Conservation (phyloP, 2,329 filamentous ascomycete genomes). For the Orbilia quercus region DNA sequence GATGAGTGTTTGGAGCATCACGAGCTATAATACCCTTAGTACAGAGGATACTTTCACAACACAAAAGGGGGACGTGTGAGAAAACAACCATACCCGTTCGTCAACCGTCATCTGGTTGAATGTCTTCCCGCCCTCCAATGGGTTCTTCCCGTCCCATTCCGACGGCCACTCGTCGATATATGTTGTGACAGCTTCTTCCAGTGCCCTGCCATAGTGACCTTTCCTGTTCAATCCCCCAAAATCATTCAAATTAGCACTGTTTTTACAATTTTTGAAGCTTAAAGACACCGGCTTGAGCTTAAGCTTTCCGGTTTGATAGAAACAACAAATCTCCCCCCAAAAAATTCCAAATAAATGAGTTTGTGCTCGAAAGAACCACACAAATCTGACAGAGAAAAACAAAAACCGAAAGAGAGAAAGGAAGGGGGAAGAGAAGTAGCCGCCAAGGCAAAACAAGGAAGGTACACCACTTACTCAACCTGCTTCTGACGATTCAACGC, state of each 20-base stretch:
- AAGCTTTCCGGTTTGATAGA: constrained; percentile 6
- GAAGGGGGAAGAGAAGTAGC: no score
- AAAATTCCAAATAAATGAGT: constrained; percentile 3
- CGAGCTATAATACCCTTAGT: constrained; percentile 71
- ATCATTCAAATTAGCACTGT: constrained; percentile 9
- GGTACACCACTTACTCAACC: constrained; percentile 80
- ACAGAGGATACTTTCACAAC: constrained; percentile 7
- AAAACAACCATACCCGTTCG: constrained; percentile 78
- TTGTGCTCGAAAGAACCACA: constrained; percentile 27
- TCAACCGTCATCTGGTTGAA: constrained; percentile 85
- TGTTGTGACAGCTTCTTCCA: constrained; percentile 89
- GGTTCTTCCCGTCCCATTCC: constrained; percentile 84
- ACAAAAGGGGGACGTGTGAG: constrained; percentile 15
- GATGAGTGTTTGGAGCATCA: constrained; percentile 81
- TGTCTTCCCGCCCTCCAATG: constrained; percentile 79
- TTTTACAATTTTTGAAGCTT: neutral
- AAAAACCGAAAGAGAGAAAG: constrained; percentile 22
- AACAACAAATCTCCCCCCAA: constrained; percentile 8
- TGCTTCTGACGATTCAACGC: constrained; percentile 98
- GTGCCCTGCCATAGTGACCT: constrained; percentile 89
- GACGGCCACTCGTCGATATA: constrained; percentile 89
- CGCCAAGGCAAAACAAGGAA: constrained; percentile 20
- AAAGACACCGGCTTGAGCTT: neutral
- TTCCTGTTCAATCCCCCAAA: constrained; percentile 70
- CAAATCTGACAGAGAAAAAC: neutral